These are phyloP conservation scores for Pichia sp. DNA, from an alignment of 1,139 yeast genomes.

Conservation along the genomic window DNA sequence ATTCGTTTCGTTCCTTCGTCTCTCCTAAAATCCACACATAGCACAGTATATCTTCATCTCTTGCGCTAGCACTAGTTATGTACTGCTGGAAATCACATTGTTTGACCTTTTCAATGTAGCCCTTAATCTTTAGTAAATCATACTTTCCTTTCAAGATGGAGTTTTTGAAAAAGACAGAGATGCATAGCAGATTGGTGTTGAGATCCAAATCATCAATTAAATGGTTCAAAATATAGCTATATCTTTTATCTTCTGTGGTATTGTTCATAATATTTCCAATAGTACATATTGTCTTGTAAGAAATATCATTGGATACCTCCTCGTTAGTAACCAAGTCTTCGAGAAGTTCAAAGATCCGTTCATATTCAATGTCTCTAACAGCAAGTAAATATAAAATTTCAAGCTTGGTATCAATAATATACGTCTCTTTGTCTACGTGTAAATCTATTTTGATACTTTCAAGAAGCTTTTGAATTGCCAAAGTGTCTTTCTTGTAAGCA, in stretches of 20 bases:
- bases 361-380: constrained; percentile 75
- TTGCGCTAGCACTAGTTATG: too few species aligned
- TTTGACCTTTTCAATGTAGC: not conserved
- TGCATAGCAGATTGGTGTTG: not conserved
- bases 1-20: constrained; percentile 1
- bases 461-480: not conserved
- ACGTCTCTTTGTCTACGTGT: constrained; percentile 30
- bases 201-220: not conserved
- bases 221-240: not conserved
- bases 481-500: not conserved
- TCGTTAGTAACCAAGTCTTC: constrained; percentile 40
- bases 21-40: constrained; percentile 6
- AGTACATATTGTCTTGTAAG: constrained; percentile 74
- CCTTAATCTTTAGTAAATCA: not conserved
- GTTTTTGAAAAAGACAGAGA: not conserved
- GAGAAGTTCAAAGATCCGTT: constrained; percentile 76
- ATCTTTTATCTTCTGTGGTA: constrained; percentile 2
- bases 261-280: constrained; percentile 85
- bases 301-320: constrained; percentile 3
- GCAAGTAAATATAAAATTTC: constrained; percentile 82
- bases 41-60: constrained; percentile 9
- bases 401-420: constrained; percentile 82
- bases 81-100: not conserved
- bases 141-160: not conserved
- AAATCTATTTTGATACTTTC: constrained; percentile 1